phyloP scores from a whole-genome alignment of 192 early-diverging fungal genomes.

The Umbelopsis sp. region DNA sequence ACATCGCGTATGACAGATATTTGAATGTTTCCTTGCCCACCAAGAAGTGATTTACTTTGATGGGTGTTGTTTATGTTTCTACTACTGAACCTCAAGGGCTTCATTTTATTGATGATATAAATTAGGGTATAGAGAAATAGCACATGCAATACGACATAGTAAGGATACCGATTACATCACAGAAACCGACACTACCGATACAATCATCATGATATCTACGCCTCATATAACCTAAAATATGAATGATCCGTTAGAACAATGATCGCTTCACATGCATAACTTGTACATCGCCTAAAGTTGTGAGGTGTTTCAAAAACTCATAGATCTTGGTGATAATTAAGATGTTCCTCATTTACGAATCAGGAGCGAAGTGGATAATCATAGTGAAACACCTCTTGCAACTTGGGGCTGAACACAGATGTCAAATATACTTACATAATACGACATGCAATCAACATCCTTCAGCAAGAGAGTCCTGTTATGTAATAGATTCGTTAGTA shows the following conservation, averaged over 20 bases:
- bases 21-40: no score
- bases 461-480: background rate
- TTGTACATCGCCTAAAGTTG: background rate
- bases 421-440: background rate
- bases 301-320: constrained; percentile 9
- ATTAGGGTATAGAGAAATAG: no score
- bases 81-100: no score
- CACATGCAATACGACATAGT: no score
- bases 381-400: background rate
- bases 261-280: background rate
- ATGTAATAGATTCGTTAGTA: background rate
- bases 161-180: no score
- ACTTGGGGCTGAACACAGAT: background rate
- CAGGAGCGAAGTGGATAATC: constrained; percentile 28
- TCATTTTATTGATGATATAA: no score
- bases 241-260: background rate
- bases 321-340: constrained; percentile 34
- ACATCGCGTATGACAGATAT: no score
- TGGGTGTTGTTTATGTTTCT: no score
- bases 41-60: no score
- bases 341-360: constrained; percentile 19
- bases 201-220: no score
- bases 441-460: background rate
- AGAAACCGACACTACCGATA: no score
- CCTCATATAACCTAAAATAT: no score